Base-by-base conservation (phyloP, 768 basidiomycete species). In the Leccinum sublutescens region DNA sequence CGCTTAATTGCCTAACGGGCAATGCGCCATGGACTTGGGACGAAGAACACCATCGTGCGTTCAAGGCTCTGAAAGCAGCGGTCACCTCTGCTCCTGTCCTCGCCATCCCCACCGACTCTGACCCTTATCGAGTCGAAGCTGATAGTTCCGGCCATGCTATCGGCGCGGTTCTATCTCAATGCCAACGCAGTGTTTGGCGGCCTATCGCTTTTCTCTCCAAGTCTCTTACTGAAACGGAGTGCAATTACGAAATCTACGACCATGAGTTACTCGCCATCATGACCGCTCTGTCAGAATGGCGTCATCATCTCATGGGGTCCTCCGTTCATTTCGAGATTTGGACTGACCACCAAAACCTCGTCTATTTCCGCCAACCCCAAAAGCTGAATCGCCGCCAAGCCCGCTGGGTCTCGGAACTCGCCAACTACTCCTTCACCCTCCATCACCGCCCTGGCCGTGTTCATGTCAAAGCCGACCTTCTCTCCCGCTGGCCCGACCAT, bases 251-350 rank as follows among this genome's bases (percentile, higher is more conserved):
- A 5, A 50, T 40, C 0, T 38, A 38, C 2, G 49, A 56, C 5
- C 9, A 2, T 1, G 83, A 86, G 65, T 56, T 84, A 0, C 71
- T 83, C 3, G 78, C 80, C 0, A 79, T 84, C 27, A 71, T 83
- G n/a, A 33, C 67, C 29, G 71, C 72, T 0, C 61, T 80, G 1
- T n/a, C 64, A 0, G 70, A 76, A 11, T 75, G 73, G 74, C 61
- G 70, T 8, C 64, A 75, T 48, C 25, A 55, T 1, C 38, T 61
- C 0, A 53, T 62, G 36, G 58, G 51, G 6, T 4, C 25, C 0
- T 14, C 60, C 7, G 2, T 14, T 5, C 2, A 7, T 48, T 36
- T 49, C 2, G 33, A 56, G 7, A 25, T 57, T 2, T 51, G 48
- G 33, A 74, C 68, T 1, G 67, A 74, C 55, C 71, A 70, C 34